A percentile compares a stretch with the other conserved stretches of the same genome.
Evolutionary conservation across 108 stramenopile genomes (phyloP).

Genomic region (Cyclotella baltica): DNA sequence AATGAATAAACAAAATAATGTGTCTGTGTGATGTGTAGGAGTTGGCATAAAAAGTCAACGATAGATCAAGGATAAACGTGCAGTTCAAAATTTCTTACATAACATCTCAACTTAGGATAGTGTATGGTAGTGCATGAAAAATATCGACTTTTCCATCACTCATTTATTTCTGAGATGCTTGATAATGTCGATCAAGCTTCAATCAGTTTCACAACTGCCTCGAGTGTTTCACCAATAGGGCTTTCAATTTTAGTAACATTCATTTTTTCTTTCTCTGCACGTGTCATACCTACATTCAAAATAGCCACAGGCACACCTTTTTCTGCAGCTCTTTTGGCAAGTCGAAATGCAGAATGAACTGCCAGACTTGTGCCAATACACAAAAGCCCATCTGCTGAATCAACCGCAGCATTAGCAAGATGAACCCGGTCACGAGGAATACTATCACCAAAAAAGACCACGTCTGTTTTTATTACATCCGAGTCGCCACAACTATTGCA

Average conservation of each 20-base stretch:
- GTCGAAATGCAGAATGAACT: slow-evolving; percentile 89
- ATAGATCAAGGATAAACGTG: too few species aligned
- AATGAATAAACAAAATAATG: too few species aligned
- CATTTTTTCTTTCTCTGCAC: slow-evolving; percentile 80
- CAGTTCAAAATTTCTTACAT: too few species aligned
- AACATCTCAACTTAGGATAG: too few species aligned
- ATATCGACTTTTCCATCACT: too few species aligned
- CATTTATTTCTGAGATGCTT: too few species aligned
- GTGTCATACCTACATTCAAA: slow-evolving; percentile 92
- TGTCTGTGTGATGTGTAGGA: too few species aligned
- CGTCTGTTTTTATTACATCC: slow-evolving; percentile 82
- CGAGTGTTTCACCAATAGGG: slow-evolving; percentile 55
- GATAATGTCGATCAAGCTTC: too few species aligned
- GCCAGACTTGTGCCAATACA: slow-evolving; percentile 90
- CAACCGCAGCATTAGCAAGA: slow-evolving; percentile 69
- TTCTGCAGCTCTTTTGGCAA: slow-evolving; percentile 68
- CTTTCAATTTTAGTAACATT: slow-evolving; percentile 57
- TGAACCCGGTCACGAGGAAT: slow-evolving; percentile 79
- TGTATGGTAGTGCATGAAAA: too few species aligned
- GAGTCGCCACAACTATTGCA: slow-evolving; percentile 72
- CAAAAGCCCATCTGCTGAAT: slow-evolving; percentile 81
- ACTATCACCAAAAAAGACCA: slow-evolving; percentile 95
- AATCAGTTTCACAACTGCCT: slow-evolving; percentile 37
- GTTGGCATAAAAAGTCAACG: too few species aligned
- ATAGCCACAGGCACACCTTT: slow-evolving; percentile 78